Conservation (phyloP, 2,329 filamentous ascomycete genomes). For the Pseudogymnoascus destructans region DNA sequence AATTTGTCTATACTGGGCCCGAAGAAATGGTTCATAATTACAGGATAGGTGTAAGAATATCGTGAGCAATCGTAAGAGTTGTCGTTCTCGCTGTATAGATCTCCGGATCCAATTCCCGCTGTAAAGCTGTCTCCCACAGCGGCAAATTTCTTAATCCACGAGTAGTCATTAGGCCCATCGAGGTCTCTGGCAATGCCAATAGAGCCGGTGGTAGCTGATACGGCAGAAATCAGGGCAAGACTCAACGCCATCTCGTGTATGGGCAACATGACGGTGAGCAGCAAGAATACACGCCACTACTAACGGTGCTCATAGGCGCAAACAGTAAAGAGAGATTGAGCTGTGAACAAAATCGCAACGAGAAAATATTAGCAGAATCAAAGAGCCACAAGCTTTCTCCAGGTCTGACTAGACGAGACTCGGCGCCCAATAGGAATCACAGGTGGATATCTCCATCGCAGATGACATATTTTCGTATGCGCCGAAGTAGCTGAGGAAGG, state of each 20-base stretch:
- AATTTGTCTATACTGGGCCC: slow-evolving; percentile 21
- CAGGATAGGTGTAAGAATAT: slow-evolving; percentile 23
- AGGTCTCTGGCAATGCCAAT: not conserved
- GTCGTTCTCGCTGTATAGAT: slow-evolving; percentile 9
- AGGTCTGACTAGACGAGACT: not conserved
- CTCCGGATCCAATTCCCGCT: slow-evolving; percentile 27
- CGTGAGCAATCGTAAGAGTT: slow-evolving; percentile 20
- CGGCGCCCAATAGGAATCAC: not conserved
- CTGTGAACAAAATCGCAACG: not conserved
- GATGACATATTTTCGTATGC: not conserved
- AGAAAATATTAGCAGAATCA: not conserved
- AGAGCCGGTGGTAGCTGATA: not conserved
- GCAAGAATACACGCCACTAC: not conserved
- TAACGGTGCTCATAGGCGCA: not conserved
- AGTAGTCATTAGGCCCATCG: not conserved
- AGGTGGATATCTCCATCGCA: not conserved
- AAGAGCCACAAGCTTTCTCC: not conserved
- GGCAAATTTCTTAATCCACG: slow-evolving; percentile 23
- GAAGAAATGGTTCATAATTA: slow-evolving; percentile 20
- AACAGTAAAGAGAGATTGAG: not conserved
- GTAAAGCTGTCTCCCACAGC: slow-evolving; percentile 30
- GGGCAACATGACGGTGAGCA: not conserved
- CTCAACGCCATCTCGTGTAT: not conserved
- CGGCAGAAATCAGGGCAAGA: not conserved
- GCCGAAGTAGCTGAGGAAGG: not conserved